Percentiles rank a stretch among this genome's conserved stretches.
Conservation (phyloP, 768 basidiomycete species). For the Pleurotus ostreatus region DNA sequence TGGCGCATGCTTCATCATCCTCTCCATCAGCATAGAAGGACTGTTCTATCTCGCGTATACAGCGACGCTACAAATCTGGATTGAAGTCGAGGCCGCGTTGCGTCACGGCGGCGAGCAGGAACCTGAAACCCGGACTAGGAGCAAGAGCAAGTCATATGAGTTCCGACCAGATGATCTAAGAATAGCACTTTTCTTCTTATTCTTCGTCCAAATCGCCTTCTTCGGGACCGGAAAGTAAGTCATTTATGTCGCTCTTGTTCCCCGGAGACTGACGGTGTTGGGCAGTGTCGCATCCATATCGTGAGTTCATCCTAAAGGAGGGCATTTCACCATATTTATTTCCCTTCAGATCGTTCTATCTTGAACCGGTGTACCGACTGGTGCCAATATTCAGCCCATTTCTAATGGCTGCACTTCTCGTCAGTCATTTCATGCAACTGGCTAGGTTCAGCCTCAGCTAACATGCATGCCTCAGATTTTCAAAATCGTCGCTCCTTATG, state of each 20-base stretch:
- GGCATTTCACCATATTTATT: background rate
- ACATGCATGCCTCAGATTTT: constrained; percentile 45
- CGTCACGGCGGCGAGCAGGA: constrained; percentile 10
- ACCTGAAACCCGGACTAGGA: background rate
- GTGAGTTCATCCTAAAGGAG: constrained; percentile 36
- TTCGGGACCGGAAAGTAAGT: constrained; percentile 83
- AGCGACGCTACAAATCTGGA: constrained; percentile 61
- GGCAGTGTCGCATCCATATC: constrained; percentile 79
- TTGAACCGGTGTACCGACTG: constrained; percentile 83
- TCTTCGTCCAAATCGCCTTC: constrained; percentile 84
- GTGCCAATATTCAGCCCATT: constrained; percentile 86
- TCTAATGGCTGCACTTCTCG: constrained; percentile 71
- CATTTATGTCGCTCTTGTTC: too few species aligned
- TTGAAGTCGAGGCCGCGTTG: constrained; percentile 49
- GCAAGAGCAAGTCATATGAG: constrained; percentile 24
- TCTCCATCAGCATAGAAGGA: constrained; percentile 81
- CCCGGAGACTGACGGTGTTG: background rate
- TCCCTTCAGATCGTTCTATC: constrained; percentile 61
- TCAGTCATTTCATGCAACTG: constrained; percentile 21
- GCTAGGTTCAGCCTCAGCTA: too few species aligned
- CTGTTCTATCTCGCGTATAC: constrained; percentile 76
- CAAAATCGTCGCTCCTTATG: constrained; percentile 80
- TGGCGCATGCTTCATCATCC: constrained; percentile 68
- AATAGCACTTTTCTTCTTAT: constrained; percentile 77
- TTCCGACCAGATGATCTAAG: constrained; percentile 62